These are phyloP conservation scores for Quercus mongolica DNA, from an alignment of 306 rosid species.

Conservation along the genomic window DNA sequence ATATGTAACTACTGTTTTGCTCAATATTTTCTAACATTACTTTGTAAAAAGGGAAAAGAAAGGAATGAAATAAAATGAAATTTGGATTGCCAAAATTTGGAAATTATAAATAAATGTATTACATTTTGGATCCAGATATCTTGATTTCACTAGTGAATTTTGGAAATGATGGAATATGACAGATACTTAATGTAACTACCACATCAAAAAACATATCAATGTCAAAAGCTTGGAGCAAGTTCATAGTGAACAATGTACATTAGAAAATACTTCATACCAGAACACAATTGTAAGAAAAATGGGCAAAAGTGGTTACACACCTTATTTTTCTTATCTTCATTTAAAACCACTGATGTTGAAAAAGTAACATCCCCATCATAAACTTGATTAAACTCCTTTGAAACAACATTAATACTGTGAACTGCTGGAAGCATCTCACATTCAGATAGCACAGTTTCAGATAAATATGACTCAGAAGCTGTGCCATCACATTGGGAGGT, in stretches of 20 bases:
- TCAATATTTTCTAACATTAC: background rate
- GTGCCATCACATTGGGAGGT: conserved; percentile 22
- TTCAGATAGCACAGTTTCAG: conserved; percentile 25
- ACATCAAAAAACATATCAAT: background rate
- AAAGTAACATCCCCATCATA: conserved; percentile 13
- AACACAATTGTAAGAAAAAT: background rate
- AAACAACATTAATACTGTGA: conserved; percentile 18
- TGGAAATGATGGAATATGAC: background rate
- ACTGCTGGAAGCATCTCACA: conserved; percentile 11
- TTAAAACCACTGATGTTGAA: background rate
- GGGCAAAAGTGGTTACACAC: conserved; percentile 19
- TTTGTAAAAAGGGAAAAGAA: background rate
- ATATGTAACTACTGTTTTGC: background rate
- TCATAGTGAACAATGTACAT: no score
- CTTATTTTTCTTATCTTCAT: conserved; percentile 26
- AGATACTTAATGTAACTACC: background rate
- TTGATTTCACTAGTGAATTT: background rate
- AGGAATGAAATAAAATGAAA: background rate
- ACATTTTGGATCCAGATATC: background rate
- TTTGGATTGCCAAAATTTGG: background rate
- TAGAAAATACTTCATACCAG: background rate
- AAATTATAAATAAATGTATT: background rate
- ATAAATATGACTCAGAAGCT: conserved; percentile 30
- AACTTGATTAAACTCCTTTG: conserved; percentile 1
- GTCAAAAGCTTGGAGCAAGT: background rate